Evolutionary conservation across 2,329 filamentous ascomycete genomes (phyloP).

Genomic region (Mycosphaerella sp.): DNA sequence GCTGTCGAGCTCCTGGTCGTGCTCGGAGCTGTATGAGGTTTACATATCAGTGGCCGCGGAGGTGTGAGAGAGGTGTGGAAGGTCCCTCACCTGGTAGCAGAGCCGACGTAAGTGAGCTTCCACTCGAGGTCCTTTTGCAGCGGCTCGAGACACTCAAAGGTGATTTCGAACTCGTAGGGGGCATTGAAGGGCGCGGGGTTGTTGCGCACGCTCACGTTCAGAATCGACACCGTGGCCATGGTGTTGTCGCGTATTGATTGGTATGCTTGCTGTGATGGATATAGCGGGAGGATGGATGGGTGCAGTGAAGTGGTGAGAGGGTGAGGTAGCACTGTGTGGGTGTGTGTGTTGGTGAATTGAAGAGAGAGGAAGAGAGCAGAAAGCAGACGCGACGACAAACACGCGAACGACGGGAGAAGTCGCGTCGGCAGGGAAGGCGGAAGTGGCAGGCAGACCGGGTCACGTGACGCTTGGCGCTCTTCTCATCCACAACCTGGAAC

Average conservation of each 20-base stretch:
- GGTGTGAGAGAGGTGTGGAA: neutral
- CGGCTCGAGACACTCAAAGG: conserved; percentile 92
- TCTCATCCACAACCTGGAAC: too few relatives aligned
- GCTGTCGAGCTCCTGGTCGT: conserved; percentile 96
- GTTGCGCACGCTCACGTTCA: conserved; percentile 93
- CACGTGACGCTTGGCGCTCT: too few relatives aligned
- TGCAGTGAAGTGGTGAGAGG: neutral
- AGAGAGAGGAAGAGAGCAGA: neutral
- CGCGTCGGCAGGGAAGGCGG: neutral
- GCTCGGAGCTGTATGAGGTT: conserved; percentile 63
- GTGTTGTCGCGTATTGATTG: conserved; percentile 30
- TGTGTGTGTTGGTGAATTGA: neutral
- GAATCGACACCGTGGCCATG: conserved; percentile 94
- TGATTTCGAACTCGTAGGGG: conserved; percentile 96
- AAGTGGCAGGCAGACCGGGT: neutral
- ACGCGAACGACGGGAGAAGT: neutral
- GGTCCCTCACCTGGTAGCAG: conserved; percentile 78
- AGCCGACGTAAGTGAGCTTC: conserved; percentile 99
- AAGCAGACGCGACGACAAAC: too few relatives aligned
- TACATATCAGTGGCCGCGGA: conserved; percentile 9
- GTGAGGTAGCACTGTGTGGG: neutral
- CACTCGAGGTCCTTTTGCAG: conserved; percentile 97
- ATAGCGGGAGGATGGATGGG: neutral
- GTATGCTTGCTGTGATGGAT: neutral
- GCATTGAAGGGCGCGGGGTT: conserved; percentile 93